These are phyloP conservation scores for Eutypella sp. DNA, from an alignment of 2,329 filamentous ascomycete genomes.

Conservation along the genomic window DNA sequence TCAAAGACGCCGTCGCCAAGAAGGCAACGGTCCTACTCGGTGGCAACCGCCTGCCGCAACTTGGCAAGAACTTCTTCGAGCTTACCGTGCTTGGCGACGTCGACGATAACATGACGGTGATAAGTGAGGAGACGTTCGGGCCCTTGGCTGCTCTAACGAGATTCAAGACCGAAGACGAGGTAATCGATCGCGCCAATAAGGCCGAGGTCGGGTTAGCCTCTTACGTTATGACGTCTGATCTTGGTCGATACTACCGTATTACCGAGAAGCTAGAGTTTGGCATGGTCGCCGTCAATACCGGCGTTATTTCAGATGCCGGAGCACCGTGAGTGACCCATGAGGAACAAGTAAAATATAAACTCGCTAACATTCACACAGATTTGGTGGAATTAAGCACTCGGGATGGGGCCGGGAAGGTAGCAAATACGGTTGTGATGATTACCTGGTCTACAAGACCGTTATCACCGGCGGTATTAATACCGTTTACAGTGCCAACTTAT, in stretches of 20 bases:
- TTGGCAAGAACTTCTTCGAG: slow-evolving; percentile 67
- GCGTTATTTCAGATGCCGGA: slow-evolving; percentile 25
- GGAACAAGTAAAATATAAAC: neutral
- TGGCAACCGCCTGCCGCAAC: slow-evolving; percentile 55
- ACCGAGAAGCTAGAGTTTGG: slow-evolving; percentile 54
- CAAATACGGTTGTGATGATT: slow-evolving; percentile 9
- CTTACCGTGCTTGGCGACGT: slow-evolving; percentile 67
- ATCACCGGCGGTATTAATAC: slow-evolving; percentile 3
- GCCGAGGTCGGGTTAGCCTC: slow-evolving; percentile 71
- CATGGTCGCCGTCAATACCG: slow-evolving; percentile 63
- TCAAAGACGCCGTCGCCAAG: slow-evolving; percentile 58
- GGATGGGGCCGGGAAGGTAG: slow-evolving; percentile 12
- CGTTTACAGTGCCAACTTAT: neutral
- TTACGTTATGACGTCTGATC: slow-evolving; percentile 66
- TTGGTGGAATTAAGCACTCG: slow-evolving; percentile 14
- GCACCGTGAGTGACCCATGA: slow-evolving; percentile 22
- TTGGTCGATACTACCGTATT: slow-evolving; percentile 36
- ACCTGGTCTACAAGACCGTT: slow-evolving; percentile 2
- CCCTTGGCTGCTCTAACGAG: slow-evolving; percentile 67
- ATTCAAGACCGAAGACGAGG: slow-evolving; percentile 65
- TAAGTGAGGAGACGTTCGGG: slow-evolving; percentile 70
- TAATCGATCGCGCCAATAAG: slow-evolving; percentile 69
- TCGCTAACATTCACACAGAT: slow-evolving; percentile 4
- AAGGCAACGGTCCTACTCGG: slow-evolving; percentile 57
- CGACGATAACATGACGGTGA: slow-evolving; percentile 61